Base-by-base conservation (phyloP, 148 eudicot genomes). In the Rhododendron vialii region DNA sequence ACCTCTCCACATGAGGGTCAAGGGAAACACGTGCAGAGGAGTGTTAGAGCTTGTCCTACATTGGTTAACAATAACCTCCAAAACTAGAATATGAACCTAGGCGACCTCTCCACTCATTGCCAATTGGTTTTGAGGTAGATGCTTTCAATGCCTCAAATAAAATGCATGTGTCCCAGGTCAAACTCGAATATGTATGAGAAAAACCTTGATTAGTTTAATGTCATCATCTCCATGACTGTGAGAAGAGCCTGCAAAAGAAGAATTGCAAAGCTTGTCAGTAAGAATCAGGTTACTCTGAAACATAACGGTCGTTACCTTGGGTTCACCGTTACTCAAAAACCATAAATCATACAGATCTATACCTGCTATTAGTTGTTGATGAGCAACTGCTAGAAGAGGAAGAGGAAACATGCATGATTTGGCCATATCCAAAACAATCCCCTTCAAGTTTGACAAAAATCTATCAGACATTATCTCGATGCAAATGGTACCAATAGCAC, bases 321-420 rank as follows among this genome's bases (percentile, higher is more conserved):
- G 33, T 15, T 11, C 59, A 47, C 41, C 28, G 80, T 26, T 35
- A 14, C 26, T 48, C 30, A 83, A 41, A 78, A 77, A 43, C 53
- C 36, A 61, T 76, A 53, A 48, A 83, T 63, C 63, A 67, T 30
- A 78, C 59, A 33, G 45, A 86, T 76, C n/a, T 5, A 43, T 92
- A 95, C 99, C 99, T 86, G 96, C 93, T 89, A 94, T 84, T 69
- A 98, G 96, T 90, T 98, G 99, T 87, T 98, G 99, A 88, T 94
- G 91, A 82, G 99, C 95, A 90, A 93, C 98, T 59, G 94, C 94
- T 84, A 95, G 89, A 88, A 98, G 99, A 82, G 96, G 99, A 86
- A 95, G 88, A 78, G 99, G 99, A 92, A 98, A 98, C 86, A 91
- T 89, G 88, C 92, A 89, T 88, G 97, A 95, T 90, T 93, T 98